Evolutionary conservation across 2,329 filamentous ascomycete genomes (phyloP), one percentile per base, ranked within the genome.

Genomic region (Colletotrichum brevisporum): DNA sequence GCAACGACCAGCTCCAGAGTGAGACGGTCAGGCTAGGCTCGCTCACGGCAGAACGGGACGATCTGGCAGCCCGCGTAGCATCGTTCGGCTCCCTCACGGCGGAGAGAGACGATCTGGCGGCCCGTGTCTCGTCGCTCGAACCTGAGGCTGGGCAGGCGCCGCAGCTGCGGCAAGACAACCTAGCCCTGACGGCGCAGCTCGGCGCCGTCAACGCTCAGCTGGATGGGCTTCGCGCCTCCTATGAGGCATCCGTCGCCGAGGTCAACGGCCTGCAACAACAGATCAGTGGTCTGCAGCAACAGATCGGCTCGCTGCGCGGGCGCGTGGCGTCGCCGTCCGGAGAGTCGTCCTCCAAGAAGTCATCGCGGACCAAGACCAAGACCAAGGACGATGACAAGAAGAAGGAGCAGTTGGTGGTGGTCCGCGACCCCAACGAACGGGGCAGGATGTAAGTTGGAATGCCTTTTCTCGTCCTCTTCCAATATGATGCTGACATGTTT

Each of bases 321-420:
- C 64, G 65, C 6, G 18, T 72, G 18, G 24, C 64, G 15, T 71
- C 67, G 31, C 68, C 70, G 9, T 60, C 66, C 3, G 55, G 71
- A 5, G 56, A 70, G 36, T 65, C 60, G 48, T 62, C 63, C 18
- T 62, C 63, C 18, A 51, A 63, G 48, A 57, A 60, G 50, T 54
- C 66, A 15, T 65, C 67, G 13, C 66, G 50, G 39, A 36, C 58
- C 18, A 67, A 61, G 39, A 36, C 58, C 18, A 67, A 61, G 18
- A 67, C 55, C 21, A 72, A 71, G 54, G 69, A 72, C 5, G 55
- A 51, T 31, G 70, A 71, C 13, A 71, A 71, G 58, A 72, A 72
- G 61, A 61, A 68, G 57, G 67, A 70, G 21, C 68, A 72, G 60
- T 31, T 72, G 58, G 69, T 72, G 18, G 69, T 72, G 2, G 61